phyloP scores from a whole-genome alignment of 306 rosid genomes.

The Dalbergia oliveri region DNA sequence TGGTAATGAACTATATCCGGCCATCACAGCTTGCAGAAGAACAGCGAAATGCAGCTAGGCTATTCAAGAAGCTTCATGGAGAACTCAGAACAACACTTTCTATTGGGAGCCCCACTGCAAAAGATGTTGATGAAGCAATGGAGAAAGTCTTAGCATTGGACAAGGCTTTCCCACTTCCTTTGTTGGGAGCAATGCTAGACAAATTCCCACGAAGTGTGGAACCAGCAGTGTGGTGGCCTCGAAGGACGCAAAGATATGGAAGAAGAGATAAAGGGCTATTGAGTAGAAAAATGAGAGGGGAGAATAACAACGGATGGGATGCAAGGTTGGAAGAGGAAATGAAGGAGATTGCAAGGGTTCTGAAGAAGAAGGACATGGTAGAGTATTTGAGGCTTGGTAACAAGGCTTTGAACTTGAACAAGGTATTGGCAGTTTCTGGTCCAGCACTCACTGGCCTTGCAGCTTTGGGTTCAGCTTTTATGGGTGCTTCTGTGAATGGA shows the following conservation, averaged over 20 bases:
- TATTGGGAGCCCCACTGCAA: constrained; percentile 35
- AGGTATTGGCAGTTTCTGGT: constrained; percentile 66
- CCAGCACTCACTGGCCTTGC: constrained; percentile 70
- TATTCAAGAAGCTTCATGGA: constrained; percentile 73
- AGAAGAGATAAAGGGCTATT: constrained; percentile 14
- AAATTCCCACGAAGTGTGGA: constrained; percentile 67
- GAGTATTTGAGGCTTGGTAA: constrained; percentile 62
- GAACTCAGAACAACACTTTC: constrained; percentile 59
- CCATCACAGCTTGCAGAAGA: constrained; percentile 90
- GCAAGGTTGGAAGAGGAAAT: constrained; percentile 64
- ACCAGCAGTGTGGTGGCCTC: constrained; percentile 90
- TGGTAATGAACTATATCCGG: constrained; percentile 77
- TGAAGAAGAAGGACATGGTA: constrained; percentile 61
- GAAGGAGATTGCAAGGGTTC: constrained; percentile 56
- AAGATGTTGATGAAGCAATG: constrained; percentile 61
- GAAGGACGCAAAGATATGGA: constrained; percentile 20
- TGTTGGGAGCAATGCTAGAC: constrained; percentile 80
- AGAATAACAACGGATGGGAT: constrained; percentile 62
- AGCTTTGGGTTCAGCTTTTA: constrained; percentile 59
- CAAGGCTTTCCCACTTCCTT: constrained; percentile 82
- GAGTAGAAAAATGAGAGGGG: constrained; percentile 9
- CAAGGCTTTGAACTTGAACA: constrained; percentile 57
- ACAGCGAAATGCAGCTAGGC: constrained; percentile 68
- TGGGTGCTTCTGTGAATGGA: constrained; percentile 41
- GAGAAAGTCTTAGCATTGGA: constrained; percentile 81